Conservation (phyloP, 768 basidiomycete genomes). For the Lepiota venenata region DNA sequence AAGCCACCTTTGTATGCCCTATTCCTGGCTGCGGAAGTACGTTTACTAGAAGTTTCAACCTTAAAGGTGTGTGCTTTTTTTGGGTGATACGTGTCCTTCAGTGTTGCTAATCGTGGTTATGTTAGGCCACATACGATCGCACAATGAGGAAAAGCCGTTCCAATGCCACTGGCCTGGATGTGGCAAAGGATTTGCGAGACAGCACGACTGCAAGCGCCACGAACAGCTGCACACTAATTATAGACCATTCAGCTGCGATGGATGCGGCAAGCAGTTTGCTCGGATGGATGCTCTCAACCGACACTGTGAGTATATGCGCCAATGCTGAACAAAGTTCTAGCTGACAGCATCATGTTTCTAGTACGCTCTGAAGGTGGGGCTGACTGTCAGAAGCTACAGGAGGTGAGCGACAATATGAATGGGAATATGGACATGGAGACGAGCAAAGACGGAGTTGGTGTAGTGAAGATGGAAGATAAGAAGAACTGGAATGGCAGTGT, state of each 20-base stretch:
- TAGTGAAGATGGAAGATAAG: not conserved
- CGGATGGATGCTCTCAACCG: slow-evolving; percentile 93
- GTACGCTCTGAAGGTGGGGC: slow-evolving; percentile 27
- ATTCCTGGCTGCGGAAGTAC: slow-evolving; percentile 83
- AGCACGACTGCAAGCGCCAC: slow-evolving; percentile 96
- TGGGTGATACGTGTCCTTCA: not conserved
- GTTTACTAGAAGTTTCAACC: slow-evolving; percentile 90
- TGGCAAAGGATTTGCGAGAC: slow-evolving; percentile 88
- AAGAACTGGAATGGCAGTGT: not conserved
- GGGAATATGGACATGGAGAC: not conserved
- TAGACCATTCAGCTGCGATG: slow-evolving; percentile 89
- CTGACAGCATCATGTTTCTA: not conserved
- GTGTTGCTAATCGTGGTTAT: slow-evolving; percentile 9
- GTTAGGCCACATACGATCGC: slow-evolving; percentile 87
- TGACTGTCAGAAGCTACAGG: slow-evolving; percentile 24
- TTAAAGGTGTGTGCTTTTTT: slow-evolving; percentile 62
- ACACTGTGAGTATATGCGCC: slow-evolving; percentile 62
- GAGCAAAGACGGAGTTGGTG: slow-evolving; percentile 14
- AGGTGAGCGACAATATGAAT: slow-evolving; percentile 4
- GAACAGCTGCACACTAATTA: slow-evolving; percentile 93
- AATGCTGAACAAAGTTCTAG: not conserved
- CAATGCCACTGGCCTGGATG: slow-evolving; percentile 95
- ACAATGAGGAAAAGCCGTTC: slow-evolving; percentile 94
- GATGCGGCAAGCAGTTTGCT: slow-evolving; percentile 91
- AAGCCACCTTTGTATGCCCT: slow-evolving; percentile 82